Conservation (phyloP, 1,139 yeast species). For the Sugiyamaella neomexicana region DNA sequence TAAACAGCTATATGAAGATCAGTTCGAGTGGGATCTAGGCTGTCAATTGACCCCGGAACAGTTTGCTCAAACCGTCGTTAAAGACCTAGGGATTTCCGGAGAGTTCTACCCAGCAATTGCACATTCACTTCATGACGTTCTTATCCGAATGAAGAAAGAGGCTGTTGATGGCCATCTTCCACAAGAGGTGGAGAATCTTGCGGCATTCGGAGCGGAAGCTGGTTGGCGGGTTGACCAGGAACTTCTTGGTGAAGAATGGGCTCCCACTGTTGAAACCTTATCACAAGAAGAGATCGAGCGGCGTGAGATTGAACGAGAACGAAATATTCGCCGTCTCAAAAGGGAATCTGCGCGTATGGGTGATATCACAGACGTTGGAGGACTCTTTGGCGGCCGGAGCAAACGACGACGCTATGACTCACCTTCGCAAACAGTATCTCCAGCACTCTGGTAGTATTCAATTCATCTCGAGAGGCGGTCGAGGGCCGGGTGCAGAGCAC, state of each 20-base stretch:
- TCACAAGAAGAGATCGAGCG: conserved; percentile 93
- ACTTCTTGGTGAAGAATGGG: conserved; percentile 74
- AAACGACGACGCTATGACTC: conserved; percentile 34
- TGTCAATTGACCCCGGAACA: conserved; percentile 71
- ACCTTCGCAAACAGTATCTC: conserved; percentile 29
- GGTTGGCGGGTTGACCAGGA: conserved; percentile 66
- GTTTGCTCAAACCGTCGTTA: conserved; percentile 79
- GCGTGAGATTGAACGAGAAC: conserved; percentile 91
- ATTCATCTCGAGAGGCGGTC: neutral
- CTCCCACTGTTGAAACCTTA: conserved; percentile 80
- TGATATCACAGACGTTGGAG: conserved; percentile 38
- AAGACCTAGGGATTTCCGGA: conserved; percentile 77
- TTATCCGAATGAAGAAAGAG: conserved; percentile 76
- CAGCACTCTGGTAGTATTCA: conserved; percentile 26
- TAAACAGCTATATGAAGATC: conserved; percentile 83
- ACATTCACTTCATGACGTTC: conserved; percentile 78
- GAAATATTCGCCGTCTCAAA: conserved; percentile 86
- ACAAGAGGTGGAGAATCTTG: conserved; percentile 57
- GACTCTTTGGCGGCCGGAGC: conserved; percentile 38
- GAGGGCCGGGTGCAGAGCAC: neutral
- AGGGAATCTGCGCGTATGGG: conserved; percentile 67
- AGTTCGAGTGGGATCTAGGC: conserved; percentile 88
- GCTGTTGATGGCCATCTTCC: conserved; percentile 73
- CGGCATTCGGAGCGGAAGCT: conserved; percentile 59
- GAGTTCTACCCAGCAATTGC: conserved; percentile 92